Conservation (phyloP, 306 rosid species). For the Malus orientalis region DNA sequence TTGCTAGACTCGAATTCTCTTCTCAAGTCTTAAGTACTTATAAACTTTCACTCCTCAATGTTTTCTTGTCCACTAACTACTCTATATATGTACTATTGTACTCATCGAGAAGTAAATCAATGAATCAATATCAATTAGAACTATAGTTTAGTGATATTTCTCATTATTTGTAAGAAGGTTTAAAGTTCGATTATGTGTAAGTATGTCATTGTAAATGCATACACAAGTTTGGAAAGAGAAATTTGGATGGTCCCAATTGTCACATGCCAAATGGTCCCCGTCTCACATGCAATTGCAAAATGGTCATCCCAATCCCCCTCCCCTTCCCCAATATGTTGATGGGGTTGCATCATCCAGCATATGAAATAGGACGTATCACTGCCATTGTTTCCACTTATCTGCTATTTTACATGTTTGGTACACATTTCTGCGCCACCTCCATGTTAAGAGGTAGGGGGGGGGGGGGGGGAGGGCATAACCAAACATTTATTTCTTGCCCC, state of each 20-base stretch:
- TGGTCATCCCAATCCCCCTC: not conserved
- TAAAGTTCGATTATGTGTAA: too few species aligned
- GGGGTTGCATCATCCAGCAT: not conserved
- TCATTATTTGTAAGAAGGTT: too few species aligned
- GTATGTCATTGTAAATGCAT: not conserved
- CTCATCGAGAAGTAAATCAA: too few species aligned
- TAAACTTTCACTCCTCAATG: not conserved
- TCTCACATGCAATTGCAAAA: conserved; percentile 18
- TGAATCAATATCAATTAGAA: too few species aligned
- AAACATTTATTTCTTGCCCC: not conserved
- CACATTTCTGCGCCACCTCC: not conserved
- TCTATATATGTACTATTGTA: too few species aligned
- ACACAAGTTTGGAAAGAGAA: not conserved
- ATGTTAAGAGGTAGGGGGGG: not conserved
- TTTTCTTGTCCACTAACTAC: not conserved
- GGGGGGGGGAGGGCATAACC: not conserved
- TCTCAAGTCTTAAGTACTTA: too few species aligned
- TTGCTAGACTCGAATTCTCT: too few species aligned
- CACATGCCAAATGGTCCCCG: conserved; percentile 21
- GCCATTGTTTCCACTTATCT: not conserved
- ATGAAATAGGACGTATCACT: not conserved
- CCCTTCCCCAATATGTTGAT: not conserved
- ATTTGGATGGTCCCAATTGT: conserved; percentile 1
- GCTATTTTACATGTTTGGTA: not conserved
- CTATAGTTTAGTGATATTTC: too few species aligned